A percentile compares a stretch with the other conserved stretches of the same genome.
Conservation (phyloP, 1,139 yeast species). For the Taphrina confusa region DNA sequence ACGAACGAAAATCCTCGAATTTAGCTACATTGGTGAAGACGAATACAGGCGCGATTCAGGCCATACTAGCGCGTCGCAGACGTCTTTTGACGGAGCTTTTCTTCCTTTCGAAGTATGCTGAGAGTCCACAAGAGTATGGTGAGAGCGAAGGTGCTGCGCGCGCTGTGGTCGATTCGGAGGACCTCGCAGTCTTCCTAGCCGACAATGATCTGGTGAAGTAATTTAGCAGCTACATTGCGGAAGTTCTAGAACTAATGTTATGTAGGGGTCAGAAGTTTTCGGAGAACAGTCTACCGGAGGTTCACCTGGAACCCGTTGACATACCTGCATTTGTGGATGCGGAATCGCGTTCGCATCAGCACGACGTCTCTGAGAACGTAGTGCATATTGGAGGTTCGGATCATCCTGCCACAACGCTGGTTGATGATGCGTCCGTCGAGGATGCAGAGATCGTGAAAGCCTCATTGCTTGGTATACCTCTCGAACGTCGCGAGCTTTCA, state of each 20-base stretch:
- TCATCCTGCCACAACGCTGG: not conserved
- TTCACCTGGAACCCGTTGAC: slow-evolving; percentile 17
- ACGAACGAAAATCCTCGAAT: not conserved
- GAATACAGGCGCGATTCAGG: slow-evolving; percentile 12
- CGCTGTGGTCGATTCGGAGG: slow-evolving; percentile 23
- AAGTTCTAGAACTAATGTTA: not conserved
- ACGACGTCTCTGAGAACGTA: too few species aligned
- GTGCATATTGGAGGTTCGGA: not conserved
- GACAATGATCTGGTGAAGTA: slow-evolving; percentile 24
- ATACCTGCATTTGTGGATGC: not conserved
- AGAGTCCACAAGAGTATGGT: slow-evolving; percentile 20
- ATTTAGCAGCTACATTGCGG: not conserved
- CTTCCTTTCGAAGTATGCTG: slow-evolving; percentile 28
- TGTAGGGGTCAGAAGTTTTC: slow-evolving; percentile 39
- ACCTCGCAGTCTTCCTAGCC: slow-evolving; percentile 22
- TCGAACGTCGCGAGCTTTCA: slow-evolving; percentile 3
- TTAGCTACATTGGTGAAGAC: not conserved
- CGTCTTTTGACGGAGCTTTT: slow-evolving; percentile 32
- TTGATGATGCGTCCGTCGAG: slow-evolving; percentile 10
- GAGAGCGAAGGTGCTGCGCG: slow-evolving; percentile 2
- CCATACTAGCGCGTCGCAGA: slow-evolving; percentile 29
- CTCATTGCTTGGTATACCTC: slow-evolving; percentile 16
- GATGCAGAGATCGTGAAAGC: slow-evolving; percentile 21
- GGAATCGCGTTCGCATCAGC: too few species aligned
- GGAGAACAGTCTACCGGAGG: slow-evolving; percentile 38